phyloP scores from a whole-genome alignment of 2,329 filamentous ascomycete species.

The Exophiala bonariae region DNA sequence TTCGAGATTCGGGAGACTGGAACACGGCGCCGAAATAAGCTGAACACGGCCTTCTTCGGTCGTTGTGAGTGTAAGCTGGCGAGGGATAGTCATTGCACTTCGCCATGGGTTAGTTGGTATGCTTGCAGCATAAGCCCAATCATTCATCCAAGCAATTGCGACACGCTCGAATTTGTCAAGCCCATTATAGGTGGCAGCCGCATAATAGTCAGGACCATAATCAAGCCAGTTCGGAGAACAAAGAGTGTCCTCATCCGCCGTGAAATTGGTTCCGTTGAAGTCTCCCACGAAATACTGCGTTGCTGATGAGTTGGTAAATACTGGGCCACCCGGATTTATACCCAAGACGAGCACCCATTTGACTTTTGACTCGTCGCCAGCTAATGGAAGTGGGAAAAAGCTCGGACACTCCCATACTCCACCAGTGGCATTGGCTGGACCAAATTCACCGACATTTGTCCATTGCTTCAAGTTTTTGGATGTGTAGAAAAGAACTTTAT shows the following conservation, averaged over 20 bases:
- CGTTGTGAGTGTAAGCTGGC: constrained; percentile 26
- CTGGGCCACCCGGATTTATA: constrained; percentile 33
- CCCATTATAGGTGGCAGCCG: constrained; percentile 29
- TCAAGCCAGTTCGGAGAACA: constrained; percentile 31
- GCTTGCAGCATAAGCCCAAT: constrained; percentile 31
- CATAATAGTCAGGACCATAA: constrained; percentile 34
- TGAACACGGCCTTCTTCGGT: constrained; percentile 17
- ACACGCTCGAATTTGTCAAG: constrained; percentile 22
- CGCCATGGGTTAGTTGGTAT: constrained; percentile 32
- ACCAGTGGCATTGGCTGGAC: constrained; percentile 29
- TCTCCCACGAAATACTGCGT: constrained; percentile 33
- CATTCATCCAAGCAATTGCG: constrained; percentile 33
- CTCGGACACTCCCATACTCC: constrained; percentile 35
- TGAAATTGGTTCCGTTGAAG: constrained; percentile 31
- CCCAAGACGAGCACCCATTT: constrained; percentile 32
- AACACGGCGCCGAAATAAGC: too few relatives aligned
- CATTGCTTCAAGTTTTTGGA: constrained; percentile 32
- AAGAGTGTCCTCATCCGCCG: constrained; percentile 18
- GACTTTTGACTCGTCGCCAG: constrained; percentile 17
- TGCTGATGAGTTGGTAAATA: constrained; percentile 30
- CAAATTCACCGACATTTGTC: constrained; percentile 29
- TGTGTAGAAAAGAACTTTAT: constrained; percentile 30
- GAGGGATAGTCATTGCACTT: constrained; percentile 30
- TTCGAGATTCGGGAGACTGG: too few relatives aligned
- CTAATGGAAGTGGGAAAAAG: constrained; percentile 28